Evolutionary conservation across 73 alveolate genomes (phyloP).

Genomic region (Paramecium tetraurelia): DNA sequence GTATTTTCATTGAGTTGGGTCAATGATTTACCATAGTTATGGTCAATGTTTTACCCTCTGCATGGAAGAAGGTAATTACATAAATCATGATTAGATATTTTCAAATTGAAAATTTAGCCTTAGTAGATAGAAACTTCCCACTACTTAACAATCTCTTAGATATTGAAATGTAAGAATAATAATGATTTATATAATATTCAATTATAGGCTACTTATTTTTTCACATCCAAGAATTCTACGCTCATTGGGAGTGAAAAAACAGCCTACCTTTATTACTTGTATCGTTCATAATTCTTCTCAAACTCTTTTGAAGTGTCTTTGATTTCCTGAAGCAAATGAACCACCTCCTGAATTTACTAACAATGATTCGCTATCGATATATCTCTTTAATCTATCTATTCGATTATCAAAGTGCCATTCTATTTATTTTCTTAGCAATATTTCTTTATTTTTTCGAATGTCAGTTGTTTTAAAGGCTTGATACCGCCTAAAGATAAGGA

Average conservation of each 20-base stretch:
- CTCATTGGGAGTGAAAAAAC: not conserved
- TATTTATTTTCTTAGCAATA: not conserved
- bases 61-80: conserved; percentile 5
- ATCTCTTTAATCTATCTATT: not conserved
- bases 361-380: not conserved
- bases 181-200: not conserved
- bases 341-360: not conserved
- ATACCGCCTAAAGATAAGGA: not conserved
- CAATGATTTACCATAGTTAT: conserved; percentile 50
- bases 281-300: not conserved
- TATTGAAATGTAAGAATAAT: not conserved
- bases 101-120: conserved; percentile 26
- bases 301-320: not conserved
- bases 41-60: conserved; percentile 65
- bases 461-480: not conserved
- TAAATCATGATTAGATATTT: not conserved
- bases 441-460: not conserved
- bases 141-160: conserved; percentile 10
- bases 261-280: not conserved
- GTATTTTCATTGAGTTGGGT: conserved; percentile 47
- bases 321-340: not conserved
- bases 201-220: not conserved
- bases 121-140: conserved; percentile 17
- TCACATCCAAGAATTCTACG: not conserved
- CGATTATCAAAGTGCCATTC: not conserved